Evolutionary conservation across 139 green algal species (phyloP).

Genomic region (Monoraphidium neglectum): DNA sequence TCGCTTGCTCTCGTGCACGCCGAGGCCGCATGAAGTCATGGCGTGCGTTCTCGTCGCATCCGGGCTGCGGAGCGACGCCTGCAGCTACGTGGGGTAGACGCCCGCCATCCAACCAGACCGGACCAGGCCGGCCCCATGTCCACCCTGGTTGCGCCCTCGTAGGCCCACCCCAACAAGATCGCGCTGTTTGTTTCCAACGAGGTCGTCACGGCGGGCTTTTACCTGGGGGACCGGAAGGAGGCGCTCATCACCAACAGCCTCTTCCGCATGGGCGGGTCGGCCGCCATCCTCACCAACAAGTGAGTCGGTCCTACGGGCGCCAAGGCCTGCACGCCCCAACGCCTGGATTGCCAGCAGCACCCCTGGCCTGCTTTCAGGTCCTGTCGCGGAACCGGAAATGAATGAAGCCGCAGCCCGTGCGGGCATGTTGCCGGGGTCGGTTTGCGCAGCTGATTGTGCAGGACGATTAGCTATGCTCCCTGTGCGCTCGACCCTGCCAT

Average conservation of each 20-base stretch:
- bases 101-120: too few relatives aligned
- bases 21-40: background rate
- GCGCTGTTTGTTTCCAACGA: conserved; percentile 31
- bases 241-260: conserved; percentile 53
- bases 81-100: too few relatives aligned
- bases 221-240: conserved; percentile 42
- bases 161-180: conserved; percentile 27
- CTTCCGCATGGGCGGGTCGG: conserved; percentile 51
- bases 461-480: too few relatives aligned
- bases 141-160: conserved; percentile 14
- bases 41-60: background rate
- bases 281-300: conserved; percentile 75
- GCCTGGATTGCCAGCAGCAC: too few relatives aligned
- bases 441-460: too few relatives aligned
- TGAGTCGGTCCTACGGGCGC: conserved; percentile 5
- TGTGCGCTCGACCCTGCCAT: too few relatives aligned
- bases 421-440: too few relatives aligned
- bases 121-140: too few relatives aligned
- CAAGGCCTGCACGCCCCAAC: background rate
- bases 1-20: background rate
- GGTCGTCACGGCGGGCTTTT: conserved; percentile 29
- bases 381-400: too few relatives aligned
- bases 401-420: too few relatives aligned
- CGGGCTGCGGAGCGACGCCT: too few relatives aligned
- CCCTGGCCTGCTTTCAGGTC: too few relatives aligned